Conservation (phyloP, 352 stramenopile genomes). For the Plasmopara halstedii region DNA sequence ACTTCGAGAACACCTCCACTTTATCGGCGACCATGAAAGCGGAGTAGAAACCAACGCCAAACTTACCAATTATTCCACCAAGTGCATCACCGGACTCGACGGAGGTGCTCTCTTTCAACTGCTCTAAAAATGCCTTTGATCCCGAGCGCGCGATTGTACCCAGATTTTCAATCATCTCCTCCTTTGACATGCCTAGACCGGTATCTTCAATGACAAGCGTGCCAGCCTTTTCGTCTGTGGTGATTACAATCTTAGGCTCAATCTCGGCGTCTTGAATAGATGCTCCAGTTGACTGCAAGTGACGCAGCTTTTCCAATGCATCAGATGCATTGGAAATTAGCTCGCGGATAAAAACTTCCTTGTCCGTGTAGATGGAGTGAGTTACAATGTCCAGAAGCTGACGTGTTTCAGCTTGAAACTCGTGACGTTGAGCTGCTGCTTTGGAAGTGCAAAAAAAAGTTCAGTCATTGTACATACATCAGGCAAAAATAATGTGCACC, state of each 20-base stretch:
- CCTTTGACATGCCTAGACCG: conserved; percentile 96
- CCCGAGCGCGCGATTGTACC: conserved; percentile 98
- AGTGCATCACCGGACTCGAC: conserved; percentile 63
- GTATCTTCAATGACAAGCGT: conserved; percentile 98
- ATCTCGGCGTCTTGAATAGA: conserved; percentile 71
- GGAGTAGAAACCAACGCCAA: conserved; percentile 99
- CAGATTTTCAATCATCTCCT: conserved; percentile 96
- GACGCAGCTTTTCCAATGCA: conserved; percentile 97
- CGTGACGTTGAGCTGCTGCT: conserved; percentile 52
- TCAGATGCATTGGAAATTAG: conserved; percentile 99
- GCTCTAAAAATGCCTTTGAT: conserved; percentile 95
- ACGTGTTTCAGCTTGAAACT: conserved; percentile 94
- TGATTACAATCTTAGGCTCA: conserved; percentile 96
- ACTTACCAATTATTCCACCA: conserved; percentile 97
- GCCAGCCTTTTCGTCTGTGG: conserved; percentile 90
- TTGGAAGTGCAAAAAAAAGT: not conserved
- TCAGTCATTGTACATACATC: not conserved
- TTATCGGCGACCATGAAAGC: conserved; percentile 98
- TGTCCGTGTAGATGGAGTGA: conserved; percentile 99
- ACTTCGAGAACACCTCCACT: conserved; percentile 90
- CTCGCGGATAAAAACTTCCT: conserved; percentile 99
- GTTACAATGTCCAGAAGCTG: conserved; percentile 97
- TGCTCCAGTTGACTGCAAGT: conserved; percentile 81
- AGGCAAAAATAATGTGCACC: conserved; percentile 6
- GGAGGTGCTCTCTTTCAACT: conserved; percentile 76